A percentile compares a stretch with the other conserved stretches of the same genome.
These are phyloP conservation scores for Amanita subjunquillea DNA, from an alignment of 768 basidiomycete genomes.

Conservation along the genomic window DNA sequence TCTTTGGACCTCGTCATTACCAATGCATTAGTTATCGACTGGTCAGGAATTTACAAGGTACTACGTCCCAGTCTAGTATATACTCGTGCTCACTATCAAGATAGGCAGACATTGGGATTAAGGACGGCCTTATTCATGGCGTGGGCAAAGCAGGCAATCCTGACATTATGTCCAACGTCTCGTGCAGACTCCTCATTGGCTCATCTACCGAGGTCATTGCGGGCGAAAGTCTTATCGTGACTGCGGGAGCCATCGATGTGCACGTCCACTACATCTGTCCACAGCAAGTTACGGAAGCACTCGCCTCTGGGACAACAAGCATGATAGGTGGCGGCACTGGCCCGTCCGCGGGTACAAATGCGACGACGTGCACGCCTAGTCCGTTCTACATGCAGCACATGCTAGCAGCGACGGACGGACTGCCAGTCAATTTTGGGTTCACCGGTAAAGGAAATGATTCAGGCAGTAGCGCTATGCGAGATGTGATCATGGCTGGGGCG, in stretches of 20 bases:
- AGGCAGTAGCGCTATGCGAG: conserved; percentile 61
- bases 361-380: conserved; percentile 91
- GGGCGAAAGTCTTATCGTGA: conserved; percentile 89
- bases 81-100: neutral
- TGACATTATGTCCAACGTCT: conserved; percentile 78
- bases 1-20: conserved; percentile 90
- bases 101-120: conserved; percentile 93
- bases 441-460: conserved; percentile 97
- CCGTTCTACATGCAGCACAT: conserved; percentile 85
- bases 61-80: neutral
- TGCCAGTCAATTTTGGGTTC: conserved; percentile 89
- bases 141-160: conserved; percentile 99
- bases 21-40: conserved; percentile 90
- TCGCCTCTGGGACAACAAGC: conserved; percentile 80
- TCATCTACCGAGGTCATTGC: conserved; percentile 94
- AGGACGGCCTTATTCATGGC: conserved; percentile 68
- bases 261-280: conserved; percentile 96
- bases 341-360: conserved; percentile 80
- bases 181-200: conserved; percentile 67
- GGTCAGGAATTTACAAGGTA: conserved; percentile 90
- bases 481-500: conserved; percentile 77
- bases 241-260: conserved; percentile 86
- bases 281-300: conserved; percentile 80
- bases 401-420: conserved; percentile 83
- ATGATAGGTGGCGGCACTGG: conserved; percentile 97